A percentile compares a stretch with the other conserved stretches of the same genome.
These are phyloP conservation scores for Raphanus hybrid DNA, from an alignment of 441 rosid species.

Conservation along the genomic window DNA sequence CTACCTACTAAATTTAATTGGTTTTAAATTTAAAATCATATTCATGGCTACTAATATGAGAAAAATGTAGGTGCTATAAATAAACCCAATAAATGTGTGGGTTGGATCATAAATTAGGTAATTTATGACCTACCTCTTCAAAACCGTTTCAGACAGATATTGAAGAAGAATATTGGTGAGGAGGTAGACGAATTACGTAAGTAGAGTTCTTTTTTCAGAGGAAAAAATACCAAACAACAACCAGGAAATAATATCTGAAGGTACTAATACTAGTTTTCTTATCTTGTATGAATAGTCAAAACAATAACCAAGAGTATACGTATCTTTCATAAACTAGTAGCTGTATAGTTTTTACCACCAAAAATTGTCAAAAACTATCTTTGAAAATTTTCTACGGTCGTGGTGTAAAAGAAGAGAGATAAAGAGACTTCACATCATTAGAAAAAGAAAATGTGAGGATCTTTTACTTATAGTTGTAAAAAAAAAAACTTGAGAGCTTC, in stretches of 20 bases:
- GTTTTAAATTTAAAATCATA: neutral
- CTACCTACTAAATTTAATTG: constrained; percentile 36
- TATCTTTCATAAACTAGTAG: neutral
- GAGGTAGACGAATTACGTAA: constrained; percentile 15
- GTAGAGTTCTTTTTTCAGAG: neutral
- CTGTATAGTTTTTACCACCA: neutral
- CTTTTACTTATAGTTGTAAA: constrained; percentile 9
- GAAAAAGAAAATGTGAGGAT: constrained; percentile 26
- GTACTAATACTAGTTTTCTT: neutral
- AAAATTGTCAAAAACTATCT: neutral
- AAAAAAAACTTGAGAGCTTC: neutral
- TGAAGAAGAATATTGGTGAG: constrained; percentile 15
- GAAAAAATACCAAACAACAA: neutral
- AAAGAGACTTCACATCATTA: constrained; percentile 4
- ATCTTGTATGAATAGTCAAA: neutral
- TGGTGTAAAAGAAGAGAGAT: constrained; percentile 2
- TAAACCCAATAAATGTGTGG: constrained; percentile 40
- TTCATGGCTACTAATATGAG: constrained; percentile 25
- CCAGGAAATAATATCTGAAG: neutral
- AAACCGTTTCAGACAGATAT: constrained; percentile 30
- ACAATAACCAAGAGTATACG: neutral
- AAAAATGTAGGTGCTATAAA: constrained; percentile 21
- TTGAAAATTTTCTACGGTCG: constrained; percentile 13
- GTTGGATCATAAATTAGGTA: constrained; percentile 42
- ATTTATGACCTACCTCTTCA: constrained; percentile 36